Evolutionary conservation across 2,329 filamentous ascomycete species (phyloP), one percentile per base, ranked within the genome.

Genomic region (Albifimbria verrucaria): DNA sequence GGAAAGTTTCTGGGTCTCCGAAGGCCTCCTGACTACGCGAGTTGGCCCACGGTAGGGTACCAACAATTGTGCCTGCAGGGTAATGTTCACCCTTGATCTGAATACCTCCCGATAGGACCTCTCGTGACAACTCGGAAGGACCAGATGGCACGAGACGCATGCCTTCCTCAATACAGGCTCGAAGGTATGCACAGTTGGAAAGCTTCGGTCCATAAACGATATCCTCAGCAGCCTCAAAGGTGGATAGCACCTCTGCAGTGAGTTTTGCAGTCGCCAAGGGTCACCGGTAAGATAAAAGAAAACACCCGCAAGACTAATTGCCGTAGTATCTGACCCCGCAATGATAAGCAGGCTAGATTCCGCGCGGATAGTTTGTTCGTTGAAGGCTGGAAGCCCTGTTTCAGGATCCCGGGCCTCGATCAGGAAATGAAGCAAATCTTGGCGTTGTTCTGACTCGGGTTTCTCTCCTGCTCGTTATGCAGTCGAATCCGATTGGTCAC

Each of bases 351-450:
- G 36, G 22, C 21, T 50, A 9, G 22, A 32, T 50, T 53, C 51
- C 3, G 23, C 36, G 15, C 46, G 46, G 12, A 53, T 22, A n/a
- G 49, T 41, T 3, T 46, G 32, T 17, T 50, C 47, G 3, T 18
- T 21, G 39, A 21, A 53, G 15, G 51, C 47, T 2, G 51, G 36
- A 9, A 28, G 39, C 2, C 48, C 51, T 1, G 51, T 53, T n/a
- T 50, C 48, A 20, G 51, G 47, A 17, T 53, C 39, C 10, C 25
- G 22, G 2, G 51, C 51, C 18, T 49, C 23, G 39, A 24, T 23
- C 7, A 53, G 23, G 20, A 46, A 53, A 28, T 51, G 43, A 21
- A 54, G 48, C 22, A 51, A 28, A 43, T 54, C 52, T 15, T 51
- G 52, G 10, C 52, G 42, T 24, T 22, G 32, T 26, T 54, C 52